Evolutionary conservation across 495 filamentous ascomycete species (phyloP), one percentile per base, ranked within the genome.

Genomic region (Penicillium paradoxum): DNA sequence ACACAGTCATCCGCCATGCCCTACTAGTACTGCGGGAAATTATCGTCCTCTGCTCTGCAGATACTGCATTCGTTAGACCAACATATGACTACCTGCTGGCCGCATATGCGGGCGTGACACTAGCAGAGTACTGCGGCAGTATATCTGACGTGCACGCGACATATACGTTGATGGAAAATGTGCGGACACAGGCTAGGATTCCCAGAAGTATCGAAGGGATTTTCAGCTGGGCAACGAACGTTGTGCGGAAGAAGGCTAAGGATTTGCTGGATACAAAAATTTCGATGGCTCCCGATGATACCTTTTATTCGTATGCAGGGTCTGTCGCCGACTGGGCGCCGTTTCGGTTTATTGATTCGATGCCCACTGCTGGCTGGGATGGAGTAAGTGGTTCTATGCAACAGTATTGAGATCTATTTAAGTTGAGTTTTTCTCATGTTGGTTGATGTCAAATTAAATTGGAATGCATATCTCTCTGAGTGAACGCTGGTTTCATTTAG

Each of bases 141-240:
- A 51, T 51, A 25, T 32, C 49, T 1, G 49, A 51, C 24, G 21
- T 51, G 14, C 49, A 51, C 27, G 49, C 49, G 9, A 51, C 49
- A 24, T 51, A 51, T 36, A 51, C 49, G n/a, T 32, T 51, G 30
- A 51, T 51, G 49, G 49, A 51, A 13, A 42, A 51, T 43, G 49
- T 51, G 4, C 49, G 49, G 49, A 43, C 49, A 5, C 27, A 43
- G 39, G 49, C 49, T 13, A 34, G 49, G 4, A 51, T 51, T 18
- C 49, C 49, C 17, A 41, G 29, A 10, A 51, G 49, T 14, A 51
- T 51, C 17, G 49, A 51, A 19, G 49, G 49, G 9, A 38, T 51
- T 0, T 51, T 51, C 21, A 51, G n/a, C 6, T 51, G 49, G 49
- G 49, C 49, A 1, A 51, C 49, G 14, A 51, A 51, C 25, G 49